Conservation (phyloP, 768 basidiomycete species). For the Termitomyces sp. region DNA sequence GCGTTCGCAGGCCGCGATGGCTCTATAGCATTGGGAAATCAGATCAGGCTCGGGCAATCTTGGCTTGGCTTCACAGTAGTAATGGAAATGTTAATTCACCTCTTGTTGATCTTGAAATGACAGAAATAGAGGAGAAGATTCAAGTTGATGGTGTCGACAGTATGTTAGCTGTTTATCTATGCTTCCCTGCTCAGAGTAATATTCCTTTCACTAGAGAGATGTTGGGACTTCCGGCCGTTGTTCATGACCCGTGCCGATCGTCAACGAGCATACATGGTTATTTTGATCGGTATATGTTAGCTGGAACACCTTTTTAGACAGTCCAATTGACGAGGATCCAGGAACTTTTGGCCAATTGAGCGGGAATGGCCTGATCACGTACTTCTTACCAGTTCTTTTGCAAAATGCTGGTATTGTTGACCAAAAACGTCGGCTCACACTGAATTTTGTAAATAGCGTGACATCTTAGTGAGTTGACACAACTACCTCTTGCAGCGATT, state of each 20-base stretch:
- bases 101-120: slow-evolving; percentile 46
- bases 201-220: slow-evolving; percentile 27
- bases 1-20: slow-evolving; percentile 43
- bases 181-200: background rate
- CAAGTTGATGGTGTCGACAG: slow-evolving; percentile 41
- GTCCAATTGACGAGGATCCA: slow-evolving; percentile 5
- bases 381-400: slow-evolving; percentile 43
- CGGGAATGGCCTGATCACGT: slow-evolving; percentile 47
- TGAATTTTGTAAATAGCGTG: slow-evolving; percentile 50
- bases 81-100: slow-evolving; percentile 44
- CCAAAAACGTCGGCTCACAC: slow-evolving; percentile 35
- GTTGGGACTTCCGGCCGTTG: slow-evolving; percentile 54
- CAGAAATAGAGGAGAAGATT: slow-evolving; percentile 51
- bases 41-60: slow-evolving; percentile 37
- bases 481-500: background rate
- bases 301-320: background rate
- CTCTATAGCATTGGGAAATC: slow-evolving; percentile 43
- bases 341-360: slow-evolving; percentile 38
- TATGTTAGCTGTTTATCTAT: slow-evolving; percentile 17
- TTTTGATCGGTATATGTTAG: slow-evolving; percentile 37
- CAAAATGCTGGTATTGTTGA: slow-evolving; percentile 44
- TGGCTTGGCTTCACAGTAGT: slow-evolving; percentile 46
- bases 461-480: slow-evolving; percentile 39
- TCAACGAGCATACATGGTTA: slow-evolving; percentile 47
- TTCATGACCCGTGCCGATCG: slow-evolving; percentile 43